These are phyloP conservation scores for Aspergillus campestris DNA, from an alignment of 495 filamentous ascomycete genomes.

Conservation along the genomic window DNA sequence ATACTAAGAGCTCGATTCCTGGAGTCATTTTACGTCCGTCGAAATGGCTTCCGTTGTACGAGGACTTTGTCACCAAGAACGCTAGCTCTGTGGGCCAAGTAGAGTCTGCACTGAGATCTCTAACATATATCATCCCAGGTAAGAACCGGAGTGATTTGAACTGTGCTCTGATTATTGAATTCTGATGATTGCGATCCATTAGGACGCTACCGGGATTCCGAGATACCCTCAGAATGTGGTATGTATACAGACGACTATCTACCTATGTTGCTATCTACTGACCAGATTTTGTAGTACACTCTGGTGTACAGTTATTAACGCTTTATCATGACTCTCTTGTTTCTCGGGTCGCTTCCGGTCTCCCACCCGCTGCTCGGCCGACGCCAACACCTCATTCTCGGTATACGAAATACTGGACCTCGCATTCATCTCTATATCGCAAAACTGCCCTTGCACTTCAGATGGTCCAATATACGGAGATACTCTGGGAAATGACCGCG, in stretches of 20 bases:
- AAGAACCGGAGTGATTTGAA: conserved; percentile 4
- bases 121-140: conserved; percentile 96
- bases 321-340: conserved; percentile 93
- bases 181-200: neutral
- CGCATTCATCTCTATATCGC: conserved; percentile 64
- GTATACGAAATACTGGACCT: conserved; percentile 85
- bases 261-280: conserved; percentile 1
- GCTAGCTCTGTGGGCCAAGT: conserved; percentile 84
- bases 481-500: conserved; percentile 79
- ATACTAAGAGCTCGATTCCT: conserved; percentile 22
- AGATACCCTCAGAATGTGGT: conserved; percentile 86
- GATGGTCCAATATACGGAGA: conserved; percentile 86
- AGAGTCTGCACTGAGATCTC: conserved; percentile 79
- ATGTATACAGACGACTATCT: conserved; percentile 12
- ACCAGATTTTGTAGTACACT: conserved; percentile 51
- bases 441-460: conserved; percentile 71
- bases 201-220: conserved; percentile 90
- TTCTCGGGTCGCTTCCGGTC: conserved; percentile 48
- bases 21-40: conserved; percentile 48
- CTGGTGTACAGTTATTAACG: conserved; percentile 77
- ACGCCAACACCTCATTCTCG: conserved; percentile 70
- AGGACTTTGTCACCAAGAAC: conserved; percentile 91
- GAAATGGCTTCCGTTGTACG: conserved; percentile 72
- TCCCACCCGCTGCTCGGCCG: conserved; percentile 35
- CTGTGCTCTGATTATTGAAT: neutral